Conservation (phyloP, 2,329 filamentous ascomycete genomes). For the Colletotrichum somersetense region DNA sequence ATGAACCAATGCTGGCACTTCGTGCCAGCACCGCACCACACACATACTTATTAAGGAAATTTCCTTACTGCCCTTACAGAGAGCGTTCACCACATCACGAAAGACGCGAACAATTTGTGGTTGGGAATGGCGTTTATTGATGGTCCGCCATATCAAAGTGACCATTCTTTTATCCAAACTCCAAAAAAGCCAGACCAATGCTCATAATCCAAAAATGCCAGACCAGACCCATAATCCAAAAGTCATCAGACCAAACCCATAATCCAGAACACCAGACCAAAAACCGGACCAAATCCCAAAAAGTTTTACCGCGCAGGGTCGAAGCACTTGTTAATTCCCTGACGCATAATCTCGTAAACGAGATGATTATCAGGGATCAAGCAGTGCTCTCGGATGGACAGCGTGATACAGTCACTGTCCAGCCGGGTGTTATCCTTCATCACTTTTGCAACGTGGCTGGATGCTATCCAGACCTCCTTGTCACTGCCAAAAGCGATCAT, state of each 20-base stretch:
- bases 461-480: not conserved
- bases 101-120: not conserved
- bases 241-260: too few relatives aligned
- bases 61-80: too few relatives aligned
- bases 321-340: not conserved
- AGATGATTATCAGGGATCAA: not conserved
- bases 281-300: too few relatives aligned
- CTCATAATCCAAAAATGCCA: not conserved
- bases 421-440: not conserved
- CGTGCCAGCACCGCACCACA: too few relatives aligned
- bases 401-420: too few relatives aligned
- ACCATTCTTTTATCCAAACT: not conserved
- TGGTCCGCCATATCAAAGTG: not conserved
- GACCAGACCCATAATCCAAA: not conserved
- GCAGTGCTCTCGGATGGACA: not conserved
- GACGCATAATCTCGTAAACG: not conserved
- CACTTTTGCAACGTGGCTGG: not conserved
- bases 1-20: too few relatives aligned
- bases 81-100: not conserved
- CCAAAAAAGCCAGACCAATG: not conserved
- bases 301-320: not conserved
- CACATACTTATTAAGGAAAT: too few relatives aligned
- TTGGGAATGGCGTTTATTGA: not conserved
- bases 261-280: too few relatives aligned
- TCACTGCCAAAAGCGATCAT: not conserved